These are phyloP conservation scores for Cadophora sp. DNA, from an alignment of 2,329 filamentous ascomycete species.

Conservation along the genomic window DNA sequence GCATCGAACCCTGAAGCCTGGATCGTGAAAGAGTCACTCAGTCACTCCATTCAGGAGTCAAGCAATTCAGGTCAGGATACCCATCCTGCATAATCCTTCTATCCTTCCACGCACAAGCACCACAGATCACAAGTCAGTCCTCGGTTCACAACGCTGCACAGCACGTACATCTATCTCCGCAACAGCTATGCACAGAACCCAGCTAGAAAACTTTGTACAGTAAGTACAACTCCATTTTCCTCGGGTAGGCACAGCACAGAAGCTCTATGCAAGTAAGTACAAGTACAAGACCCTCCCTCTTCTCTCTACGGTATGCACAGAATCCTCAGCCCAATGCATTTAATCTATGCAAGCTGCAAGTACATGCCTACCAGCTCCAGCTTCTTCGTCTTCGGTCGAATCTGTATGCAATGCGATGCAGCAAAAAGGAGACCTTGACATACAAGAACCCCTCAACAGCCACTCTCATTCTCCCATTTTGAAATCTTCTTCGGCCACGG, in stretches of 20 bases:
- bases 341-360: conserved; percentile 10
- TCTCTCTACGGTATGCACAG: background rate
- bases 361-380: background rate
- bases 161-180: background rate
- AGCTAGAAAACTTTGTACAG: background rate
- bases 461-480: background rate
- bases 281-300: background rate
- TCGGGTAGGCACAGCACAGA: background rate
- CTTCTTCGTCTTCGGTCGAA: background rate
- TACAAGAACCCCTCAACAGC: conserved; percentile 6
- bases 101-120: conserved; percentile 10
- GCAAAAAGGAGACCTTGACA: conserved; percentile 8
- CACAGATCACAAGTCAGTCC: background rate
- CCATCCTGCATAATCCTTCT: conserved; percentile 11
- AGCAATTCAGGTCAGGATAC: background rate
- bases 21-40: background rate
- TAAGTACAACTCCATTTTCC: background rate
- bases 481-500: background rate
- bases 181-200: background rate
- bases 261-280: background rate
- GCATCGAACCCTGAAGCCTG: conserved; percentile 5
- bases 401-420: background rate
- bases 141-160: conserved; percentile 1
- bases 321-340: background rate
- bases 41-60: background rate